Conservation (phyloP, 2,329 filamentous ascomycete species). For the Graphilbum sp. region DNA sequence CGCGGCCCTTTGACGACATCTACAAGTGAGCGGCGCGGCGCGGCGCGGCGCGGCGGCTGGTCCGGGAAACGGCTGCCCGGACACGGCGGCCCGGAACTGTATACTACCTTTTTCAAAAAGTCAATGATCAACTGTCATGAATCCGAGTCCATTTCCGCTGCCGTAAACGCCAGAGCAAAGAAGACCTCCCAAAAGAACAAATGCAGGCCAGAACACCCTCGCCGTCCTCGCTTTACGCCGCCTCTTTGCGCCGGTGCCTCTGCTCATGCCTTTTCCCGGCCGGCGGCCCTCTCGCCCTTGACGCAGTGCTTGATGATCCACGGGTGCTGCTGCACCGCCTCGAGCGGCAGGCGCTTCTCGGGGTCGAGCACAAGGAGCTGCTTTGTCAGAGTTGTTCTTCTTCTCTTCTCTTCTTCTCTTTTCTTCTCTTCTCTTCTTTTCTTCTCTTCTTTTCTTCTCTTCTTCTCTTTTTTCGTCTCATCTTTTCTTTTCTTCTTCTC, state of each 20-base stretch:
- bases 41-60: not conserved
- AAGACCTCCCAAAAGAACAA: not conserved
- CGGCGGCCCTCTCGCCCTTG: conserved; percentile 37
- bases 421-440: no score
- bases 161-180: no score
- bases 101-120: no score
- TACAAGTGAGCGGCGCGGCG: conserved; percentile 42
- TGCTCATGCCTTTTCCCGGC: conserved; percentile 27
- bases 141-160: not conserved
- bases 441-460: no score
- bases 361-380: conserved; percentile 83
- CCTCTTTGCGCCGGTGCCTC: no score
- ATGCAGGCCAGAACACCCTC: not conserved
- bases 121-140: no score
- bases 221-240: no score
- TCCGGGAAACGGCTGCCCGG: no score
- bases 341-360: conserved; percentile 79
- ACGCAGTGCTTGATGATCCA: conserved; percentile 96
- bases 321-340: conserved; percentile 76
- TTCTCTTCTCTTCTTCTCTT: no score
- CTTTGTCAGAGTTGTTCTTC: no score
- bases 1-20: conserved; percentile 90
- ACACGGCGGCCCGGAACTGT: not conserved
- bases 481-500: no score
- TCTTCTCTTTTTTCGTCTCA: no score